phyloP scores from a whole-genome alignment of 2,329 filamentous ascomycete species.

The Coniochaeta sp. region DNA sequence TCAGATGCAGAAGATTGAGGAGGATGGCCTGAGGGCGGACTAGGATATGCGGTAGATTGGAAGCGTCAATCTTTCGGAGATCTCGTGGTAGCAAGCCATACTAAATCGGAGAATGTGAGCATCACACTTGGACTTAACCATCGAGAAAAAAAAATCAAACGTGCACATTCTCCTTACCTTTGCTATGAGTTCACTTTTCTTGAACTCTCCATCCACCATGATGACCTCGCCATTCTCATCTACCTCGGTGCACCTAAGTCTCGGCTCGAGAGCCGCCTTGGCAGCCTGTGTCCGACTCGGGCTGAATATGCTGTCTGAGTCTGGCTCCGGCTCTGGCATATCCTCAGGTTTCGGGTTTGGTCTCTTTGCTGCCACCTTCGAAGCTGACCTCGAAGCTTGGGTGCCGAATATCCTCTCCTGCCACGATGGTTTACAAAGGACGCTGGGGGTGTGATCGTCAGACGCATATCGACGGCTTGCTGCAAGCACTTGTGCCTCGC shows the following conservation, averaged over 20 bases:
- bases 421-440: conserved; percentile 29
- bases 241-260: conserved; percentile 88
- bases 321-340: conserved; percentile 47
- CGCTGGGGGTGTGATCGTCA: conserved; percentile 15
- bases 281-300: conserved; percentile 62
- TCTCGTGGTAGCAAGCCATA: conserved; percentile 91
- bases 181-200: conserved; percentile 93
- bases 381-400: conserved; percentile 24
- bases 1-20: conserved; percentile 91
- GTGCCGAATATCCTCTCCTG: conserved; percentile 41
- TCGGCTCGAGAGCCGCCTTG: conserved; percentile 76
- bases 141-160: too few species aligned
- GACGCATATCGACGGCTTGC: conserved; percentile 17
- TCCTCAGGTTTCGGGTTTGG: conserved; percentile 43
- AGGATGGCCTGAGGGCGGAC: conserved; percentile 89
- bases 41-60: conserved; percentile 88
- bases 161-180: conserved; percentile 41
- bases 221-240: conserved; percentile 89
- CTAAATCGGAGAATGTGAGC: conserved; percentile 33
- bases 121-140: neutral
- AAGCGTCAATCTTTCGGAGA: conserved; percentile 95
- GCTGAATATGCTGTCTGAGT: conserved; percentile 50
- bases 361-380: conserved; percentile 20
- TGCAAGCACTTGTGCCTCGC: conserved; percentile 2
- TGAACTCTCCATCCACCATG: conserved; percentile 81